Conservation (phyloP, 1,139 yeast genomes). For the Yamadazyma taylorii region DNA sequence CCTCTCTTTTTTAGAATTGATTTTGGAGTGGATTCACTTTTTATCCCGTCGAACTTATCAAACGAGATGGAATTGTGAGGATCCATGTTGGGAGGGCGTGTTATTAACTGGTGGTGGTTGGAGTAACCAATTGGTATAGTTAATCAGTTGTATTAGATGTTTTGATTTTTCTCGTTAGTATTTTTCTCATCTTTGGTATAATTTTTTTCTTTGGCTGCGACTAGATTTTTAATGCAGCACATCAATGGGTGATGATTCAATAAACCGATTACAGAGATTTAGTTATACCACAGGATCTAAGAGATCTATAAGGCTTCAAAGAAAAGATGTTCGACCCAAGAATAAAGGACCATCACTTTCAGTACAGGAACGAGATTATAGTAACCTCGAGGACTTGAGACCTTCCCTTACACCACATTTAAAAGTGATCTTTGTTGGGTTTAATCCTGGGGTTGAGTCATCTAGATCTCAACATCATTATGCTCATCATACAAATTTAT, state of each 20-base stretch:
- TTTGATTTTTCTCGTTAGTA: too few species aligned
- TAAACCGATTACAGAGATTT: neutral
- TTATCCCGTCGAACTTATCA: neutral
- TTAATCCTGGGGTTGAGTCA: constrained; percentile 71
- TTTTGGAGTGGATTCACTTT: constrained; percentile 17
- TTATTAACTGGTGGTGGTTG: too few species aligned
- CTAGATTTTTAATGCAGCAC: neutral
- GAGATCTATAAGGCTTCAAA: neutral
- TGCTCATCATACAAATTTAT: constrained; percentile 69
- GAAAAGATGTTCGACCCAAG: neutral
- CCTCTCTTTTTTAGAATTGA: constrained; percentile 14
- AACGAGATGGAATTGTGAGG: neutral
- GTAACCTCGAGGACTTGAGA: constrained; percentile 25
- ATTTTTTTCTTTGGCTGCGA: too few species aligned
- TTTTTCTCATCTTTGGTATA: too few species aligned
- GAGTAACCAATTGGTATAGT: too few species aligned
- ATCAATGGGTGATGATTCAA: neutral
- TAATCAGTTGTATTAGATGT: too few species aligned
- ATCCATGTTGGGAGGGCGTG: too few species aligned
- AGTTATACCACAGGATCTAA: constrained; percentile 1
- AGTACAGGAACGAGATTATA: too few species aligned
- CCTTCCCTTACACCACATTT: constrained; percentile 34
- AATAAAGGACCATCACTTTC: too few species aligned
- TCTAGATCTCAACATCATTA: constrained; percentile 67
- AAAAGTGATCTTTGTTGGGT: constrained; percentile 64